Evolutionary conservation across 139 green algal genomes (phyloP), one percentile per base, ranked within the genome.

Genomic region (Astrephomene gubernaculifera): DNA sequence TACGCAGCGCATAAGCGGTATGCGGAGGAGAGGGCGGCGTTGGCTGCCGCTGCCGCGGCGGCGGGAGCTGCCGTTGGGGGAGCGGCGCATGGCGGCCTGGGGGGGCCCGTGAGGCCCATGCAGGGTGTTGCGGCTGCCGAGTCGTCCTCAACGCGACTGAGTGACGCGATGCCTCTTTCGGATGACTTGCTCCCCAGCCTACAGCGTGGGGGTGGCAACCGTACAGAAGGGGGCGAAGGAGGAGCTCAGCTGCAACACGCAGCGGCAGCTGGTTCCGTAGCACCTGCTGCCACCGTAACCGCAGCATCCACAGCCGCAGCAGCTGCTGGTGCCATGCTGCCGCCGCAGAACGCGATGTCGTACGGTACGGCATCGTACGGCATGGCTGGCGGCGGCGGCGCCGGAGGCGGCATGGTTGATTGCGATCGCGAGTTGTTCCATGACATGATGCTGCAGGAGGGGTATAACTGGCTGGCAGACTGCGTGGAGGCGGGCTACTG

Each of bases 391-490:
- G 22, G 24, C 73, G 6, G 27, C 60, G 60, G 6, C 60, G 39
- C 5, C 52, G 0, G 2, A 24, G 43, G 31, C 43, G 78, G 29
- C 41, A 17, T 8, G 17, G 5, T 33, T 4, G 45, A 44, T 31
- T 79, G 43, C 63, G 36, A 84, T 63, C 61, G 78, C 4, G 61
- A 74, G 61, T 43, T 84, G 33, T 86, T 79, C 52, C 79, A 86
- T 33, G 65, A 86, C 24, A 78, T 86, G 44, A 86, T 86, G 79
- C 49, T 74, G 29, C 78, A 82, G 57, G 79, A 85, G 79, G 79
- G 79, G 6, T 78, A 79, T 52, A 86, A 86, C 45, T 86, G 79
- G 79, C 25, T 86, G 65, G 65, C 65, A 0, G 79, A 86, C 65
- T 76, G 65, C 45, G 79, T 86, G 65, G 79, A 86, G 67, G 64